phyloP scores from a whole-genome alignment of 2,329 filamentous ascomycete species.

The Pseudocercospora fijiensis region DNA sequence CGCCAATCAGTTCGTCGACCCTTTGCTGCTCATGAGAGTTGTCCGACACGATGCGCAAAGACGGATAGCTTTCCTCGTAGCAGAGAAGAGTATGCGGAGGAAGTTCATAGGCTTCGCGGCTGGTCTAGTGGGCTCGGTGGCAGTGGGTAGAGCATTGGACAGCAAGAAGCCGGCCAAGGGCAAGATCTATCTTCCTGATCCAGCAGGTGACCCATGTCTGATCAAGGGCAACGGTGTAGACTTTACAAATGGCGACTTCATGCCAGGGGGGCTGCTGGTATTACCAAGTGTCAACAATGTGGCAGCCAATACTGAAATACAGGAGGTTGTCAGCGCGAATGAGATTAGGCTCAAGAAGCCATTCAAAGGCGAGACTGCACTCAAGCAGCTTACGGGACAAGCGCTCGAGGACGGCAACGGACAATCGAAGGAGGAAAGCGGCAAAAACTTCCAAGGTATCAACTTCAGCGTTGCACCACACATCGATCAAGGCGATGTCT shows the following conservation, averaged over 20 bases:
- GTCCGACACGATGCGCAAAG: conserved; percentile 82
- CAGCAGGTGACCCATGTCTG: conserved; percentile 77
- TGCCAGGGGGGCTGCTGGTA: conserved; percentile 80
- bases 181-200: conserved; percentile 84
- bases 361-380: conserved; percentile 72
- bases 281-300: conserved; percentile 80
- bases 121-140: conserved; percentile 79
- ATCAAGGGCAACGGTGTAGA: conserved; percentile 77
- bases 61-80: conserved; percentile 87
- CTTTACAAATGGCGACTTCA: conserved; percentile 69
- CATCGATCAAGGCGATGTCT: conserved; percentile 90
- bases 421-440: conserved; percentile 54
- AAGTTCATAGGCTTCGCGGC: conserved; percentile 86
- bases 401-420: conserved; percentile 57
- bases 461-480: conserved; percentile 88
- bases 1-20: conserved; percentile 98
- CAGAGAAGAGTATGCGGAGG: conserved; percentile 90
- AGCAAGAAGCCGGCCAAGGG: conserved; percentile 76
- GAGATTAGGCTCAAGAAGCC: conserved; percentile 84
- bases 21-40: conserved; percentile 86
- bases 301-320: conserved; percentile 79
- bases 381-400: conserved; percentile 75
- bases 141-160: conserved; percentile 91
- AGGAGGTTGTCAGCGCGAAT: conserved; percentile 73
- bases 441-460: conserved; percentile 66